Evolutionary conservation across 2,329 filamentous ascomycete genomes (phyloP), one percentile per base, ranked within the genome.

Genomic region (Nannizziopsis arthrosporioides): DNA sequence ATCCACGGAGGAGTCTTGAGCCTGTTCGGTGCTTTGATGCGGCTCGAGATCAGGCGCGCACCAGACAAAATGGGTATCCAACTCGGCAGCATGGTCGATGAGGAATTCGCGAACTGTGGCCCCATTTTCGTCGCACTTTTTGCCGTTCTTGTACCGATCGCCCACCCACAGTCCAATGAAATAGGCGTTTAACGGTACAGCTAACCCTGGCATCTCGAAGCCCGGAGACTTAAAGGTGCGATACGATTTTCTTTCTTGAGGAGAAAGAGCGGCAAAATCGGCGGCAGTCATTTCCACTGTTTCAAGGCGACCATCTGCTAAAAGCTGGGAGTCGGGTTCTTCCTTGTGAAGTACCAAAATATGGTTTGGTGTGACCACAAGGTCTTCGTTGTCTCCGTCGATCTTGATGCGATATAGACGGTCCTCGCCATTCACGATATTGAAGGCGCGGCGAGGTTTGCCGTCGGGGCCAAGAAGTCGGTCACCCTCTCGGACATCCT

Each of bases 401-500:
- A 74, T 63, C 54, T 68, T 68, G 57, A 74, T 72, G 42, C 71
- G 69, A 57, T 74, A 74, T 2, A 74, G 66, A 35, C 61, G 65
- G 44, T 74, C 71, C 51, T 61, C 59, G 39, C 73, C 73, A 44
- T 55, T 69, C 49, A 74, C 71, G 32, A 72, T 64, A 55, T 74
- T 75, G 61, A 73, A 74, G 8, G 68, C 72, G 37, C 65, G 68
- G 50, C 72, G 68, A 55, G 70, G 60, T 14, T 57, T 61, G 49
- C 71, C 71, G 51, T 74, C 72, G 27, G 72, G 72, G 49, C 72
- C 72, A 10, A 74, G 59, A 43, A 74, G 68, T 12, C 71, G 52
- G 57, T 73, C 70, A 12, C 72, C 71, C 48, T 74, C 72, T 54
- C 63, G 62, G 39, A 74, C 72, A 51, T 73, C 67, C 58, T 74